Conservation (phyloP, 129 eudicot genomes). For the Sambucus nigra region DNA sequence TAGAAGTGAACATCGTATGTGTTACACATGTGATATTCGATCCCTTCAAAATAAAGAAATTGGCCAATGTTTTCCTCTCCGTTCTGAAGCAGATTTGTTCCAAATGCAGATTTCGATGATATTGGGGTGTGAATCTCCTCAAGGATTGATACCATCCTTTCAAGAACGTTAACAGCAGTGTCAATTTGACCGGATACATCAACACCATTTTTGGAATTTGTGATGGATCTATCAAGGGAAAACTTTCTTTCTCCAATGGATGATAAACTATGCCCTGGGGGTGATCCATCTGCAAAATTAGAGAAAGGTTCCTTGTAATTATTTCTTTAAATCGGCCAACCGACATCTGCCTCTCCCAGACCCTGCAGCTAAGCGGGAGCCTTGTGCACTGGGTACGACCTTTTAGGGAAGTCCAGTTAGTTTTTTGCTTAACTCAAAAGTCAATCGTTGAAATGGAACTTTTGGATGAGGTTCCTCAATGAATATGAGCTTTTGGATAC, state of each 20-base stretch:
- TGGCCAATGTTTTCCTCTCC: constrained; percentile 95
- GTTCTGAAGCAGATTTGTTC: constrained; percentile 60
- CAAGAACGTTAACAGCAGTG: constrained; percentile 59
- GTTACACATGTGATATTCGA: constrained; percentile 88
- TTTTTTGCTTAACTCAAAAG: too few species aligned
- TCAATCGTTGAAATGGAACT: too few species aligned
- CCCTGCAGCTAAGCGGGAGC: too few species aligned
- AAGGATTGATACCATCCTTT: constrained; percentile 62
- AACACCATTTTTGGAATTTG: constrained; percentile 6
- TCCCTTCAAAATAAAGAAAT: constrained; percentile 84
- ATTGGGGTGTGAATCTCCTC: constrained; percentile 51
- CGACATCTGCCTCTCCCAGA: too few species aligned
- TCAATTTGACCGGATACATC: constrained; percentile 30
- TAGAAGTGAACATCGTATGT: constrained; percentile 97
- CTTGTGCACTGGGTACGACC: too few species aligned
- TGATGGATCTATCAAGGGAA: constrained; percentile 43
- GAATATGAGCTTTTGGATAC: too few species aligned
- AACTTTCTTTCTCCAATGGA: constrained; percentile 39
- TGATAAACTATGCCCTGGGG: constrained; percentile 56
- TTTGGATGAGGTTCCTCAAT: too few species aligned
- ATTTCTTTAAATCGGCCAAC: too few species aligned
- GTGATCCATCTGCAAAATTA: constrained; percentile 86
- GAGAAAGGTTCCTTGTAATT: too few species aligned
- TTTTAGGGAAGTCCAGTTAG: too few species aligned
- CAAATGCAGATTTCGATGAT: constrained; percentile 54